A percentile compares a stretch with the other conserved stretches of the same genome.
phyloP scores from a whole-genome alignment of 192 early-diverging fungal genomes.

The Coemansia sp. region DNA sequence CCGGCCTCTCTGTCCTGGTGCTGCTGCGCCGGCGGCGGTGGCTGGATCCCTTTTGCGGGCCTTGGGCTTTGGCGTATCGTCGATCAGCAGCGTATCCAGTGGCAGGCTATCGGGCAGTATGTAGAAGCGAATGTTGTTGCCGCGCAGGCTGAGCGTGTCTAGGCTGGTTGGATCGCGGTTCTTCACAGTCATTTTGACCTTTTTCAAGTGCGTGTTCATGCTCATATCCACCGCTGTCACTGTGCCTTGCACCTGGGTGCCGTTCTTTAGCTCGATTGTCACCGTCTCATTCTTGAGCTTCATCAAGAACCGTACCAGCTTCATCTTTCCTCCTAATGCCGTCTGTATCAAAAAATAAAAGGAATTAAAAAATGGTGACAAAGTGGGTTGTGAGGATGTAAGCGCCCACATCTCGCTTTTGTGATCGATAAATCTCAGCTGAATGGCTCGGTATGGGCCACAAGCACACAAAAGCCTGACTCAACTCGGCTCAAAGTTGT shows the following conservation, averaged over 20 bases:
- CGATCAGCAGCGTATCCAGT: conserved; percentile 92
- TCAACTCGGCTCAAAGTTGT: background rate
- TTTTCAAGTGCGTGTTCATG: conserved; percentile 99
- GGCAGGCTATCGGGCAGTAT: conserved; percentile 95
- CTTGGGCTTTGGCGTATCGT: conserved; percentile 92
- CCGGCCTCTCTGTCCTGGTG: conserved; percentile 44
- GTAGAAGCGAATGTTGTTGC: conserved; percentile 92
- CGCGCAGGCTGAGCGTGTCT: conserved; percentile 92
- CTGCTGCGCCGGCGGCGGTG: conserved; percentile 15
- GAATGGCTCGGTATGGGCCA: background rate
- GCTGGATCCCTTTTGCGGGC: conserved; percentile 74
- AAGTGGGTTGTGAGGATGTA: background rate
- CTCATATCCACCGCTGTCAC: conserved; percentile 96
- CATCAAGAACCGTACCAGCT: conserved; percentile 85
- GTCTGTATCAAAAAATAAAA: background rate
- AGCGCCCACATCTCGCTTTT: background rate
- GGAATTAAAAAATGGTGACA: background rate
- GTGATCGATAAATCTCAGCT: background rate
- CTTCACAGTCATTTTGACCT: conserved; percentile 97
- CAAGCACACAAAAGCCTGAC: background rate
- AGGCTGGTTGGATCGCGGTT: conserved; percentile 85
- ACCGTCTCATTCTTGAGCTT: conserved; percentile 97
- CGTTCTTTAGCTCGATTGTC: conserved; percentile 98
- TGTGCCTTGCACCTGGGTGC: conserved; percentile 94
- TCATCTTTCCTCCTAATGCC: conserved; percentile 22